Base-by-base conservation (phyloP, 768 basidiomycete species). In the Xerocomellus intermedius region DNA sequence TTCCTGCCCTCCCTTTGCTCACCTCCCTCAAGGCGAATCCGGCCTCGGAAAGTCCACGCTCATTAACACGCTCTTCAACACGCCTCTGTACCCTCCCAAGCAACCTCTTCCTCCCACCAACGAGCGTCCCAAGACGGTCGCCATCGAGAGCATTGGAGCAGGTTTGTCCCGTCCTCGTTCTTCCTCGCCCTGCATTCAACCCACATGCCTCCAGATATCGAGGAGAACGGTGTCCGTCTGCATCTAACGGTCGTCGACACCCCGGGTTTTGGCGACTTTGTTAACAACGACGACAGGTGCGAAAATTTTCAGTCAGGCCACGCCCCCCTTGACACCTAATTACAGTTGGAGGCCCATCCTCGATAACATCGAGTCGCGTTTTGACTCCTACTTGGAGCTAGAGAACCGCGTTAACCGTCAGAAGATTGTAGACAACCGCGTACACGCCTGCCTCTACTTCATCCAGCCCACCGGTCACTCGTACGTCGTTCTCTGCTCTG, bases 181-280 rank as follows among this genome's bases (percentile, higher is more conserved):
- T 28, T 10, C 8, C 3, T 47, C 60, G 42, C 42, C 1, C n/a
- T 30, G 1, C 21, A 1, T 35, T 64, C 62, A 65, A 62, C 54
- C 51, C 51, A 59, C 59, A 47, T 37, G 62, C 72, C 68, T 62
- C 64, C 73, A 97, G 97, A 99, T 71, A 98, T 99, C 67, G 96
- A 98, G 78, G 97, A 99, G 79, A 96, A 90, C 56, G 96, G 95
- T 55, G 97, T 98, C 39, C 85, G 95, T 63, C 84, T 98, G 42
- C 94, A 94, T 69, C 77, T 99, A 53, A 98, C 94, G n/a, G 96
- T 99, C 58, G 97, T 99, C 59, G 97, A 99, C 71, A 99, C 95
- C 28, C 97, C 97, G 53, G 97, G 97, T 33, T 99, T 98, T 68
- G 97, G 97, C 57, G 97, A 99, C 73, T 98, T 97, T 73, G 95